Evolutionary conservation across 208 protist genomes (phyloP), one percentile per base, ranked within the genome.

Genomic region (Trypanosoma rangeli): DNA sequence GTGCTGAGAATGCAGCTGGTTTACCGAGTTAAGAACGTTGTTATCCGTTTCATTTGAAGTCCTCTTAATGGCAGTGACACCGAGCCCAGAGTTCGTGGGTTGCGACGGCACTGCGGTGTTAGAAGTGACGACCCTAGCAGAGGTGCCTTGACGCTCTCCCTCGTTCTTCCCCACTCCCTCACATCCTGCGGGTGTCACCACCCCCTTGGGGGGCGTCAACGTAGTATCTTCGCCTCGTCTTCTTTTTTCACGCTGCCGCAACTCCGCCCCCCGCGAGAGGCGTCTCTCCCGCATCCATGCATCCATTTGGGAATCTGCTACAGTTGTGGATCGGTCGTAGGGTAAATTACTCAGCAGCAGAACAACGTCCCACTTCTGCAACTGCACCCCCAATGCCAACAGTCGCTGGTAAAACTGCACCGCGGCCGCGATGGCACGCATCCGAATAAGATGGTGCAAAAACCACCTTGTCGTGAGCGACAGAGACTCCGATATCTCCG

Each of bases 331-430:
- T 26, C 76, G 73, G n/a, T 95, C 90, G 61, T 95, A 95, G 0
- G 90, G 83, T 44, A 95, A 63, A 59, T 83, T 95, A 10, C 75
- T 78, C 7, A 95, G 70, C 3, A 95, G 80, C 44, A 95, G 54
- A 0, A 86, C 44, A 31, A 95, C 55, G 61, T 95, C 90, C 57
- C 77, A 84, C 49, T 86, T 73, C 33, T 75, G 80, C 26, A 95
- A 72, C 57, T 90, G 84, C 13, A 95, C 78, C 7, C 90, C 90
- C 7, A 95, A 56, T 18, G 78, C 68, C 59, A 89, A 79, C 1
- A 93, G 75, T 1, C 85, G 83, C 59, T 93, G 64, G 62, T 95
- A 95, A 31, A 93, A 79, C 52, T 65, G 64, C 60, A 85, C 71
- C 3, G 90, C 86, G 0, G 90, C 86, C 3, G 69, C 81, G 3